Base-by-base conservation (phyloP, 495 filamentous ascomycete species). In the Melanomma pulvis-pyrius region DNA sequence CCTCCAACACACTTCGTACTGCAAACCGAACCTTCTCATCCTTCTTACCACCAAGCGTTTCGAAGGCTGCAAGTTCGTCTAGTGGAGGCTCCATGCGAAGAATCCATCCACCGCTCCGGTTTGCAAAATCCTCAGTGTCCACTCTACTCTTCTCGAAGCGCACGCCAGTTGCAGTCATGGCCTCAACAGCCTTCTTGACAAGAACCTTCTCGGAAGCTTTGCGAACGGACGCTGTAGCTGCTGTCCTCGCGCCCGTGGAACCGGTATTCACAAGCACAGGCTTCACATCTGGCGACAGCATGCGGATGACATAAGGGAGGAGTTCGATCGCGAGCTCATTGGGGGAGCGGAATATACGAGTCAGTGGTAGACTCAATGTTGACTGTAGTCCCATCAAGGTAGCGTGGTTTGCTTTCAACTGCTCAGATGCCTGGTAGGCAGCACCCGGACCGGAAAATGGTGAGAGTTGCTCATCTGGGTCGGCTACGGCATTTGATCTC, bases 81-180 rank as follows among this genome's bases (percentile, higher is more conserved):
- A 97, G 72, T 1, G 88, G 84, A 85, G 94, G 94, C 71, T 97
- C 93, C 93, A 98, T 94, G 32, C 94, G 86, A 74, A 94, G 96
- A 12, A 93, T 87, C 88, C 89, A 97, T 68, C 86, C 80, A 67
- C 60, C 67, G 44, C 52, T 65, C 29, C 71, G 39, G 67, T 83
- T 71, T 54, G 81, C 79, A 56, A 82, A 77, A 39, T 77, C 79
- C 34, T 80, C 81, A 4, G 56, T n/a, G 66, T 96, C 92, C 34
- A 98, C 84, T 68, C 88, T 87, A 1, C 88, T 88, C 70, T 86
- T 88, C 70, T 96, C 90, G 76, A 97, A 92, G 4, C 84, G 84
- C 25, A 98, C 87, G 3, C 91, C 88, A 49, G 92, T 81, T 25
- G 89, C 88, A 12, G 81, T 79, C 83, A 98, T 92, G 8, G 92